A percentile compares a stretch with the other conserved stretches of the same genome.
These are phyloP conservation scores for Aspergillus sp. DNA, from an alignment of 2,329 filamentous ascomycete species.

Conservation along the genomic window DNA sequence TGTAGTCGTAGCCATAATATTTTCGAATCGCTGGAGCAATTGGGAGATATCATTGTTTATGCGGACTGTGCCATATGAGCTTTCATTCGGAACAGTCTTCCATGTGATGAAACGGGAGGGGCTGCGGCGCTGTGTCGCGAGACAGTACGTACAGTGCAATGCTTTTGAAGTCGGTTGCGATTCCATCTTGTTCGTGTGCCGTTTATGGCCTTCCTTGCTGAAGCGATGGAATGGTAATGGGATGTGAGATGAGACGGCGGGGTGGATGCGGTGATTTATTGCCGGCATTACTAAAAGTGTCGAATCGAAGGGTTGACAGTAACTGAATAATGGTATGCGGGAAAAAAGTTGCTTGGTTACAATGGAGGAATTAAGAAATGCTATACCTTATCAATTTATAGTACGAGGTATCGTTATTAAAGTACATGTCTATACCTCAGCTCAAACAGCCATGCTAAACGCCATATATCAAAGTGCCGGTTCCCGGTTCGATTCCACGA, in stretches of 20 bases:
- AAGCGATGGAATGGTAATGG: neutral
- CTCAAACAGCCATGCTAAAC: neutral
- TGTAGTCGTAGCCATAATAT: conserved; percentile 54
- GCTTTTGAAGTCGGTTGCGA: conserved; percentile 26
- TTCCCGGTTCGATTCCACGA: neutral
- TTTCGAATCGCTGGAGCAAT: conserved; percentile 55
- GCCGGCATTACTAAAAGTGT: conserved; percentile 11
- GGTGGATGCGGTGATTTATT: conserved; percentile 16
- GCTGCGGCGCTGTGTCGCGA: neutral
- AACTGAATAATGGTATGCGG: too few species aligned
- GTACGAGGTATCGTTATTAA: neutral
- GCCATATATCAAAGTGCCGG: neutral
- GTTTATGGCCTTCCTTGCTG: neutral
- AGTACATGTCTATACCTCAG: neutral
- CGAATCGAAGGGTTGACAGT: too few species aligned
- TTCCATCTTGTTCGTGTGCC: conserved; percentile 28
- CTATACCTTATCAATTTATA: neutral
- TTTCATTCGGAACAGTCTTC: neutral
- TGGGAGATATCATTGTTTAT: conserved; percentile 47
- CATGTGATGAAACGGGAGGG: neutral
- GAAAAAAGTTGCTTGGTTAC: too few species aligned
- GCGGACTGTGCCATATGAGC: conserved; percentile 35
- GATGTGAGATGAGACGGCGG: conserved; percentile 9
- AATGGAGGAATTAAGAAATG: neutral
- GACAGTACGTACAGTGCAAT: conserved; percentile 16